Evolutionary conservation across 176 grass and related monocot genomes (phyloP), one percentile per base, ranked within the genome.

Genomic region (Aegilops sharonensis): DNA sequence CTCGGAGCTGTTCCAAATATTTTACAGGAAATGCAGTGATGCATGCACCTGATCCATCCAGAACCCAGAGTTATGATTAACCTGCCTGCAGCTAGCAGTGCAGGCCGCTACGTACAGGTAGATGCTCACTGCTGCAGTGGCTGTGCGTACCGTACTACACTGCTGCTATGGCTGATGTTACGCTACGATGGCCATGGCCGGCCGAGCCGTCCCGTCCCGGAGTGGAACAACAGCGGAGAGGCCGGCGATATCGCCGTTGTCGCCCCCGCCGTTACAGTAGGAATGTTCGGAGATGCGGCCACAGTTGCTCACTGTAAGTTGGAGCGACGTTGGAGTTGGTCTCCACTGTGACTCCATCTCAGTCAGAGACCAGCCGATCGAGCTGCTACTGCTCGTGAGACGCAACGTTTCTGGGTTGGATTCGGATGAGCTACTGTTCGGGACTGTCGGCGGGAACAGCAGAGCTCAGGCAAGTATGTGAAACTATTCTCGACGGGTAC

Each of bases 201-300:
- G 20, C 52, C 81, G 64, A 78, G 40, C 59, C 50, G 87, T 84
- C 85, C 67, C 36, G 24, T 66, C 59, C 42, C 18, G 83, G 39
- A 39, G 59, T 42, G 78, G 78, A 9, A 29, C 9, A 81, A 39
- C 68, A 40, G 85, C 45, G 48, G 77, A 23, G 27, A 2, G 35
- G 32, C 40, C 32, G 87, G 17, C 15, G 40, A 2, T 36, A 21
- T 39, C 31, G 15, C 11, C 18, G 69, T n/a, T 39, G 40, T 48
- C 60, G 15, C 65, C 23, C 13, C 27, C 74, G 17, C 15, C 72
- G 27, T 75, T 43, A 75, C 72, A 75, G 72, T 76, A 52, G 45
- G 72, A 52, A 76, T 52, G 72, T 76, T 76, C 72, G 45, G 43
- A 76, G 25, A 76, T 52, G 72, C 72, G 11, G 72, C 7, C 25